phyloP scores from a whole-genome alignment of 192 early-diverging fungal species.

The Coemansia sp. region DNA sequence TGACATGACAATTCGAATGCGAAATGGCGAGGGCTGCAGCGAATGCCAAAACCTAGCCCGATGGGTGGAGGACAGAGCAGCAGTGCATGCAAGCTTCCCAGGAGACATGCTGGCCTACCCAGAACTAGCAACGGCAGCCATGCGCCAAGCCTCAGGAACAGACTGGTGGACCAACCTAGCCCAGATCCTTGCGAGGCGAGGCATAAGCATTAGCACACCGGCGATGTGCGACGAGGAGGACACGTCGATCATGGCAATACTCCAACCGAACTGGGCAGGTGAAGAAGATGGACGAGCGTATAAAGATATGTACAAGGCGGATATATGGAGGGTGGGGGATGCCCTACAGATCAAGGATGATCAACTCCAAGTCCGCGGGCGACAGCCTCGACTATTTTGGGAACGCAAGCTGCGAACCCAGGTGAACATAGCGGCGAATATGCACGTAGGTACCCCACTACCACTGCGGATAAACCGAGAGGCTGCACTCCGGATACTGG shows the following conservation, averaged over 20 bases:
- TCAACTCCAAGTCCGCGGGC: background rate
- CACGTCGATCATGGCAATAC: background rate
- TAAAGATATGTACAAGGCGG: background rate
- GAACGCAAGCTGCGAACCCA: background rate
- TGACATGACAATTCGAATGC: background rate
- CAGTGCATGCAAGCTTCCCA: background rate
- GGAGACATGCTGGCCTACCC: constrained; percentile 8
- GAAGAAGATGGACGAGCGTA: background rate
- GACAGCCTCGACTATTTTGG: background rate
- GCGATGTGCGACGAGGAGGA: background rate
- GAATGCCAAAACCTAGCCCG: background rate
- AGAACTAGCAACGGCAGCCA: background rate
- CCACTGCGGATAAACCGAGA: too few species aligned
- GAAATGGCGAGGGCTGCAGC: background rate
- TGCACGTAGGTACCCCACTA: too few species aligned
- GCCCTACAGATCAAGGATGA: background rate
- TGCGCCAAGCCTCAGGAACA: background rate
- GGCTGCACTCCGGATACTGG: too few species aligned
- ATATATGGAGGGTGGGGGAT: background rate
- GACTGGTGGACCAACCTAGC: background rate
- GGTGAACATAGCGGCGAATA: too few species aligned
- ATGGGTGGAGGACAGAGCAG: background rate
- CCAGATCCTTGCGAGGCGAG: background rate
- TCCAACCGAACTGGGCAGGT: background rate
- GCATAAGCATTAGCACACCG: background rate